A percentile compares a stretch with the other conserved stretches of the same genome.
These are phyloP conservation scores for Zasmidium citrigriseum DNA, from an alignment of 2,329 filamentous ascomycete genomes.

Conservation along the genomic window DNA sequence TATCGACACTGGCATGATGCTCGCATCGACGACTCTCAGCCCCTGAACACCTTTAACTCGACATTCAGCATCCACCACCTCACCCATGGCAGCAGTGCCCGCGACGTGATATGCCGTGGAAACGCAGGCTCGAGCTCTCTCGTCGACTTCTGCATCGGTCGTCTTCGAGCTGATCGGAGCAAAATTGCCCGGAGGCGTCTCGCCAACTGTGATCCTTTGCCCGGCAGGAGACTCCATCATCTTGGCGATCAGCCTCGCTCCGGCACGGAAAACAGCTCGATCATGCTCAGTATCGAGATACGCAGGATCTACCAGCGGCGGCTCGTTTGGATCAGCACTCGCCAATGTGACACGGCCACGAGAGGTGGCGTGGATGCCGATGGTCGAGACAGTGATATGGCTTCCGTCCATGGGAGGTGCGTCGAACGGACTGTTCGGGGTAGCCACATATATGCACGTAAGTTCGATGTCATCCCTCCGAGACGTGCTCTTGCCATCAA, in stretches of 20 bases:
- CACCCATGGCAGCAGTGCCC: constrained; percentile 26
- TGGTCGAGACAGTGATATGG: constrained; percentile 1
- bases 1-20: constrained; percentile 54
- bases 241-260: not conserved
- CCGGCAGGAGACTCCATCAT: not conserved
- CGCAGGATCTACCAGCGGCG: not conserved
- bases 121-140: constrained; percentile 4
- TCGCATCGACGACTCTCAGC: constrained; percentile 55
- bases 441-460: constrained; percentile 1
- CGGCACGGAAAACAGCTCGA: constrained; percentile 6
- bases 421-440: not conserved
- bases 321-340: not conserved
- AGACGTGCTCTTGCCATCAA: not conserved
- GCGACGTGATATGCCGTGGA: constrained; percentile 2
- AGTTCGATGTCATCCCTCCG: constrained; percentile 7
- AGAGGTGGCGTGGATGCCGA: not conserved
- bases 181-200: not conserved
- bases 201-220: not conserved
- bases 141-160: constrained; percentile 12
- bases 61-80: constrained; percentile 45
- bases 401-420: constrained; percentile 5
- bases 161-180: not conserved
- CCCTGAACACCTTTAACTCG: constrained; percentile 53
- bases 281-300: constrained; percentile 4
- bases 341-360: not conserved